A percentile compares a stretch with the other conserved stretches of the same genome.
Evolutionary conservation across 371 early-diverging fungal genomes (phyloP).

Genomic region (Mucor piriformis): DNA sequence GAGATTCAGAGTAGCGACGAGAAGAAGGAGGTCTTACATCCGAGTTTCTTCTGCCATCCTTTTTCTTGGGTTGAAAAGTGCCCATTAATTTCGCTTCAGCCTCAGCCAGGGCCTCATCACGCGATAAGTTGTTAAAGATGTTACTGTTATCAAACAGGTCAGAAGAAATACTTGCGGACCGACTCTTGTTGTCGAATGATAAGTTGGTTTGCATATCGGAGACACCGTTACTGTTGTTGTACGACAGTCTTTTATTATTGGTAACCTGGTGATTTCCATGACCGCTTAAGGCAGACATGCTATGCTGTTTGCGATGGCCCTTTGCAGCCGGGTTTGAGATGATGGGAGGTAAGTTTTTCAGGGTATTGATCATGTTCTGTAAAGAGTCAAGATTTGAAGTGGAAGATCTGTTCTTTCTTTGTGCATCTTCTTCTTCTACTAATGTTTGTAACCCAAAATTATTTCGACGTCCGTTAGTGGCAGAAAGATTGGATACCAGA

Average conservation of each 20-base stretch:
- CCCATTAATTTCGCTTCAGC: slow-evolving; percentile 56
- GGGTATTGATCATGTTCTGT: slow-evolving; percentile 57
- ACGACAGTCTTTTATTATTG: slow-evolving; percentile 30
- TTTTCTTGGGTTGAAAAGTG: slow-evolving; percentile 28
- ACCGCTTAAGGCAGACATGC: slow-evolving; percentile 34
- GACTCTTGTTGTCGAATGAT: slow-evolving; percentile 11
- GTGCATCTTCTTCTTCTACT: slow-evolving; percentile 27
- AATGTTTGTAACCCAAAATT: slow-evolving; percentile 22
- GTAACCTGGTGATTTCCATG: slow-evolving; percentile 20
- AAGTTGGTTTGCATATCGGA: slow-evolving; percentile 30
- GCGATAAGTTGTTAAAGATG: slow-evolving; percentile 10
- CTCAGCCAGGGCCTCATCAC: slow-evolving; percentile 50
- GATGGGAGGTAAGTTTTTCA: slow-evolving; percentile 54
- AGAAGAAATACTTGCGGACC: slow-evolving; percentile 12
- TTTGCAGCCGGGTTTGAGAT: slow-evolving; percentile 20
- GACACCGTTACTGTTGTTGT: slow-evolving; percentile 13
- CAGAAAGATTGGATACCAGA: slow-evolving; percentile 14
- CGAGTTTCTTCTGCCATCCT: slow-evolving; percentile 3
- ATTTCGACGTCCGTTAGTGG: slow-evolving; percentile 13
- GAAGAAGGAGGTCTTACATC: slow-evolving; percentile 13
- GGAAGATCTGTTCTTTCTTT: slow-evolving; percentile 13
- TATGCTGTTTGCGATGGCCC: slow-evolving; percentile 49
- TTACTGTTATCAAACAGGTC: not conserved
- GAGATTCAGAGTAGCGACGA: slow-evolving; percentile 42
- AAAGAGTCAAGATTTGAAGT: slow-evolving; percentile 41